These are phyloP conservation scores for Stereocaulon alpinum DNA, from an alignment of 495 filamentous ascomycete species.

Conservation along the genomic window DNA sequence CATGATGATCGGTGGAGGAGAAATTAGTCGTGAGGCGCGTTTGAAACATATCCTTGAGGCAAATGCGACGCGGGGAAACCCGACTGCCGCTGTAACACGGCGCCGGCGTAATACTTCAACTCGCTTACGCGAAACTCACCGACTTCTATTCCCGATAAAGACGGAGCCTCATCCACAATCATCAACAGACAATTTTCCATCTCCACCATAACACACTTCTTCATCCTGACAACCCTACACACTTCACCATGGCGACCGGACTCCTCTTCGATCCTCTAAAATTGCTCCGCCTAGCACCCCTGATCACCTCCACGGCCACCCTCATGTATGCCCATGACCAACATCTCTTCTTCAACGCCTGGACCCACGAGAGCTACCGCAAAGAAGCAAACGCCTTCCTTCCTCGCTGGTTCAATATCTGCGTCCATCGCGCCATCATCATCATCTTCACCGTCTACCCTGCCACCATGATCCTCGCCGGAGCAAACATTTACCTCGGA, in stretches of 20 bases:
- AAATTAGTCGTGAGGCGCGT: too few relatives aligned
- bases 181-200: too few relatives aligned
- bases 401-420: slow-evolving; percentile 14
- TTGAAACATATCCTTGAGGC: too few relatives aligned
- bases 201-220: not conserved
- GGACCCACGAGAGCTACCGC: slow-evolving; percentile 9
- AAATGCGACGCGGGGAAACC: too few relatives aligned
- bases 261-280: slow-evolving; percentile 30
- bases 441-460: slow-evolving; percentile 16
- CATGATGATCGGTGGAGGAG: too few relatives aligned
- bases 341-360: slow-evolving; percentile 26
- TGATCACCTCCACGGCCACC: slow-evolving; percentile 33
- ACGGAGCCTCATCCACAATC: too few relatives aligned
- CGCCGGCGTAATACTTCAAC: too few relatives aligned
- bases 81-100: too few relatives aligned
- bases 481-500: slow-evolving; percentile 7
- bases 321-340: slow-evolving; percentile 30
- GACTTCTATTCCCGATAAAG: too few relatives aligned
- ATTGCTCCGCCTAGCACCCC: slow-evolving; percentile 29
- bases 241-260: not conserved
- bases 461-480: slow-evolving; percentile 13
- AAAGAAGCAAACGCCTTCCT: slow-evolving; percentile 18
- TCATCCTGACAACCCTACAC: not conserved
- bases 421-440: slow-evolving; percentile 16
- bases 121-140: too few relatives aligned